Base-by-base conservation (phyloP, 164 flowering plant genomes). In the Vitis cinerea region DNA sequence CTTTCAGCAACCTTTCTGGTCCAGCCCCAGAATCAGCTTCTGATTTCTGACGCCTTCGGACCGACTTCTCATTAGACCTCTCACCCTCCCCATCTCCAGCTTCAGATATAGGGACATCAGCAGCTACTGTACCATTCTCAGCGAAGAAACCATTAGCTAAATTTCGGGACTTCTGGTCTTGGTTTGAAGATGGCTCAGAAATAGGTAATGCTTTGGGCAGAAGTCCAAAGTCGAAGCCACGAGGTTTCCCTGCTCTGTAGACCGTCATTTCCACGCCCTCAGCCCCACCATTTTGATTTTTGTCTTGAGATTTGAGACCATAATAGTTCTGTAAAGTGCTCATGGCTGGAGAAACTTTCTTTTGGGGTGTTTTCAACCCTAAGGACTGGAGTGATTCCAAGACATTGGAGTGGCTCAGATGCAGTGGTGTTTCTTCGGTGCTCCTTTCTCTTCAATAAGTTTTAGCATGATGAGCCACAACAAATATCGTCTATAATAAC, bases 321-420 rank as follows among this genome's bases (percentile, higher is more conserved):
- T 82, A 82, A 67, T 71, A 80, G 4, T 64, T 72, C 53, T 78
- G 85, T 58, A 82, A 61, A 19, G 74, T 73, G 69, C 56, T 67
- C 85, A 82, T 82, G 53, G 85, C 83, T 59, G 74, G 68, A 65
- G 85, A 75, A 61, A 69, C 77, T 57, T 73, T 75, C 53, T 31
- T 50, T 44, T 69, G 11, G 50, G 79, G 53, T 29, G 79, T 54
- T 70, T 62, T 72, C 51, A 60, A n/a, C 30, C 76, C 74, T 64
- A 67, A 51, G 13, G 77, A 63, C 63, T 68, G 72, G 12, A 75
- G 64, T 16, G 81, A 59, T 9, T 71, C 78, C 44, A 70, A 29
- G 31, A 63, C 4, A 58, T 61, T 63, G 14, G 78, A 69, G 72
- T 66, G 31, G 57, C 69, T 61, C 15, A 14, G 59, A 59, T 53